These are phyloP conservation scores for Mycena kentingensis DNA, from an alignment of 768 basidiomycete species.

Conservation along the genomic window DNA sequence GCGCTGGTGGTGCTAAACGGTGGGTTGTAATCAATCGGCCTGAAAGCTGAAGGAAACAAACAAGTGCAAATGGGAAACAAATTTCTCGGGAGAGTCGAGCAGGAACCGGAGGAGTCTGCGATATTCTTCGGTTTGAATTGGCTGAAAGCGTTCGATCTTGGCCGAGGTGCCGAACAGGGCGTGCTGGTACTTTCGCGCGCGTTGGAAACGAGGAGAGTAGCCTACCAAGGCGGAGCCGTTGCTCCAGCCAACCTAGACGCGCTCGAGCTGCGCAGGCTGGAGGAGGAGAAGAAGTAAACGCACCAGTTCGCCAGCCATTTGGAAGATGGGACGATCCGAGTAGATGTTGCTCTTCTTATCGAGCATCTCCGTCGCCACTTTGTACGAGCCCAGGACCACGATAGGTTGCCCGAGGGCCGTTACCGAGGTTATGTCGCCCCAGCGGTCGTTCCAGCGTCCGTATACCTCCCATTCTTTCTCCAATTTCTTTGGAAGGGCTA, in stretches of 20 bases:
- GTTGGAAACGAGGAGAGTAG: slow-evolving; percentile 4
- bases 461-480: slow-evolving; percentile 12
- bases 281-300: slow-evolving; percentile 6
- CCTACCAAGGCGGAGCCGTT: not conserved
- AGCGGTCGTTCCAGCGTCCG: slow-evolving; percentile 3
- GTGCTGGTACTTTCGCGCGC: slow-evolving; percentile 9
- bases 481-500: slow-evolving; percentile 4
- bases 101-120: slow-evolving; percentile 18
- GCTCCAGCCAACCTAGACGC: slow-evolving; percentile 12
- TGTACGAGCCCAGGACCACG: slow-evolving; percentile 34
- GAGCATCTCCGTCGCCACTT: slow-evolving; percentile 37
- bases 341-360: slow-evolving; percentile 45
- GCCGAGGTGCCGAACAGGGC: slow-evolving; percentile 6
- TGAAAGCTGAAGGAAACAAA: too few relatives aligned
- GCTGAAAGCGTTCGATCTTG: slow-evolving; percentile 10
- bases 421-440: slow-evolving; percentile 24
- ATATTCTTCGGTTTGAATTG: slow-evolving; percentile 8
- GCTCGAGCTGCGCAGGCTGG: not conserved
- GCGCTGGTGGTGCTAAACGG: slow-evolving; percentile 18
- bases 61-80: slow-evolving; percentile 13
- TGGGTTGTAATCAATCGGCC: not conserved
- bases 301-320: slow-evolving; percentile 24
- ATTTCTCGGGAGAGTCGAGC: slow-evolving; percentile 15
- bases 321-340: slow-evolving; percentile 40
- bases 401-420: slow-evolving; percentile 38